Base-by-base conservation (phyloP, 1,139 yeast species). In the Protomyces macrosporus region DNA sequence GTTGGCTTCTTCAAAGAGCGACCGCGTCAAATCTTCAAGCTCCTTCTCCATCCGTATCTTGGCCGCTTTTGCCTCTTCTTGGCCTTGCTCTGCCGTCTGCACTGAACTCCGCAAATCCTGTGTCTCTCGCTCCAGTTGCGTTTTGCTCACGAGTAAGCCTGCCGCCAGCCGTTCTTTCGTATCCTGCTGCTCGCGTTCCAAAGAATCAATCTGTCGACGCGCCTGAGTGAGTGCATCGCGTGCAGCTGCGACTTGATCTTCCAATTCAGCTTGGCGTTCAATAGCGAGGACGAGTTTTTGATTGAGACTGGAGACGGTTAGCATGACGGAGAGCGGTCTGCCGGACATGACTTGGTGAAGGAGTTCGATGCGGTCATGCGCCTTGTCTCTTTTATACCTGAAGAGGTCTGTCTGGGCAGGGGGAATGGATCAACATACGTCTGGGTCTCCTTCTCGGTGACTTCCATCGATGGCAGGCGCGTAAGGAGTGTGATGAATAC, bases 1-100 rank as follows among this genome's bases (percentile, higher is more conserved):
- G 72, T 86, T 86, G 57, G 91, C 91, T 71, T 86, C 88, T 69
- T 81, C 84, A 72, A 86, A 87, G 65, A 86, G 76, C 10, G 86
- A 81, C 7, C 85, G 86, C 0, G 87, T 82, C 69, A 86, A 76
- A 65, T 87, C 90, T 72, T 86, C 90, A 59, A 85, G 85, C 71
- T 86, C 91, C n/a, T 77, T 82, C 66, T 84, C 80, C 53, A 86
- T 75, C 67, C 77, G 76, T 63, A 77, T 75, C 62, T 81, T 79
- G 69, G 84, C 84, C 16, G 76, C 73, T 69, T 84, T 87, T 1
- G 86, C 84, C 12, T 39, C 39, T 12, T 35, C 12, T n/a, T 56
- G 34, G 9, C 39, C 35, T 6, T 73, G 77, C 23, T 71, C 72
- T 57, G 74, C 65, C 16, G 65, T 66, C 16, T 58, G 57, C 5